Percentiles rank a stretch among this genome's conserved stretches.
phyloP scores from a whole-genome alignment of 116 monocot species.

The Papilionanthe hybrid region DNA sequence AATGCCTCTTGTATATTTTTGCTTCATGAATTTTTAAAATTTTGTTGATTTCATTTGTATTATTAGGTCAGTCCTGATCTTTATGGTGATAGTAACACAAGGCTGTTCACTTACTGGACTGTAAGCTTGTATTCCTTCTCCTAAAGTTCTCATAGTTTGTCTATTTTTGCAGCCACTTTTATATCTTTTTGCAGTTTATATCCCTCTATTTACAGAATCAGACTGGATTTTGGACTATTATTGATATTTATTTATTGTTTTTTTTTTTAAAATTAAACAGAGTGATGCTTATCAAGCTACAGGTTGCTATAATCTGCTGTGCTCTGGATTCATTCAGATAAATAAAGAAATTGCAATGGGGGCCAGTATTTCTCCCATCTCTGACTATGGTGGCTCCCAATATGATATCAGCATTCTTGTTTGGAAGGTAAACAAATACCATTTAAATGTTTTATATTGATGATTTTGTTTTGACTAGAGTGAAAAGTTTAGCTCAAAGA shows the following conservation, averaged over 20 bases:
- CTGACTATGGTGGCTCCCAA: conserved; percentile 43
- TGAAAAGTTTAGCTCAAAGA: too few species aligned
- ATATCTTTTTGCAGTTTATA: background rate
- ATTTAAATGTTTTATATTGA: background rate
- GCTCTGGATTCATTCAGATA: conserved; percentile 64
- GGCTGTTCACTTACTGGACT: conserved; percentile 87
- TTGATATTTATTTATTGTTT: background rate
- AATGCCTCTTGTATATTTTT: background rate
- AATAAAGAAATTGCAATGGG: conserved; percentile 62
- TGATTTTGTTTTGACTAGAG: too few species aligned
- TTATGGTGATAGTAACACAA: conserved; percentile 76
- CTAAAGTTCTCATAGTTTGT: background rate
- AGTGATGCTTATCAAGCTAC: conserved; percentile 70
- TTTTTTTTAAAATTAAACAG: conserved; percentile 9
- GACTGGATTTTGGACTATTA: background rate
- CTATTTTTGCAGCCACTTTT: background rate
- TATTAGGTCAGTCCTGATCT: conserved; percentile 77
- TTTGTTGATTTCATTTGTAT: background rate
- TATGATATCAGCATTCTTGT: conserved; percentile 61
- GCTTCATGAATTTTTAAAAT: background rate
- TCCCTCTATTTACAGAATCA: background rate
- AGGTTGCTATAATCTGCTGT: conserved; percentile 62
- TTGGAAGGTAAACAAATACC: conserved; percentile 42
- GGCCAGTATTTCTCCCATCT: conserved; percentile 56
- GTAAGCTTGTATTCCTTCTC: conserved; percentile 33